A percentile compares a stretch with the other conserved stretches of the same genome.
phyloP scores from a whole-genome alignment of 495 filamentous ascomycete genomes.

The Neurospora sp. region DNA sequence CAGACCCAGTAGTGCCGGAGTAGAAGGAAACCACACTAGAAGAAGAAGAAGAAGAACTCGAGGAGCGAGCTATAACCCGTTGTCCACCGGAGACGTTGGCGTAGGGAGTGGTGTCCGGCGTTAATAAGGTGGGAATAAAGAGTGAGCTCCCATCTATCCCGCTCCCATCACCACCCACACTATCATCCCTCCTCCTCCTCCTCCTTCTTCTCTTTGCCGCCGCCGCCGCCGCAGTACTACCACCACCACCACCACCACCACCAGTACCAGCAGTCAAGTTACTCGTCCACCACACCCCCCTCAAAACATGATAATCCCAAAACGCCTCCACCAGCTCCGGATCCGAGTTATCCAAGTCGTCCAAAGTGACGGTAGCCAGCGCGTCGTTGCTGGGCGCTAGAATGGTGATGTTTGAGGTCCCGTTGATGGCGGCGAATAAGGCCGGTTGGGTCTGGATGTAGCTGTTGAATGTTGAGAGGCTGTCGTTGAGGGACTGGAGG shows the following conservation, averaged over 20 bases:
- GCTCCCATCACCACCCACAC: background rate
- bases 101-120: constrained; percentile 31
- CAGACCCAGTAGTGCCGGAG: constrained; percentile 22
- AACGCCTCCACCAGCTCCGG: constrained; percentile 35
- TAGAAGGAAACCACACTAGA: constrained; percentile 19
- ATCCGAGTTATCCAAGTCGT: constrained; percentile 19
- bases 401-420: constrained; percentile 48
- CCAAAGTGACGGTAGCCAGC: constrained; percentile 23
- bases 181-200: background rate
- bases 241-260: background rate
- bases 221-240: background rate
- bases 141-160: constrained; percentile 15
- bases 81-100: constrained; percentile 36
- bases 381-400: constrained; percentile 56
- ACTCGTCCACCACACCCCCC: constrained; percentile 38
- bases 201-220: background rate
- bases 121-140: constrained; percentile 47
- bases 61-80: constrained; percentile 19
- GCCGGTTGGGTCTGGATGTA: constrained; percentile 34
- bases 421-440: constrained; percentile 28
- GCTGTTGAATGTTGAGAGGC: constrained; percentile 32
- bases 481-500: constrained; percentile 25
- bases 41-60: background rate
- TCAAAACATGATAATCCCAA: constrained; percentile 56
- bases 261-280: constrained; percentile 22